Base-by-base conservation (phyloP, 1,139 yeast genomes). In the Taphrina flavorubra region DNA sequence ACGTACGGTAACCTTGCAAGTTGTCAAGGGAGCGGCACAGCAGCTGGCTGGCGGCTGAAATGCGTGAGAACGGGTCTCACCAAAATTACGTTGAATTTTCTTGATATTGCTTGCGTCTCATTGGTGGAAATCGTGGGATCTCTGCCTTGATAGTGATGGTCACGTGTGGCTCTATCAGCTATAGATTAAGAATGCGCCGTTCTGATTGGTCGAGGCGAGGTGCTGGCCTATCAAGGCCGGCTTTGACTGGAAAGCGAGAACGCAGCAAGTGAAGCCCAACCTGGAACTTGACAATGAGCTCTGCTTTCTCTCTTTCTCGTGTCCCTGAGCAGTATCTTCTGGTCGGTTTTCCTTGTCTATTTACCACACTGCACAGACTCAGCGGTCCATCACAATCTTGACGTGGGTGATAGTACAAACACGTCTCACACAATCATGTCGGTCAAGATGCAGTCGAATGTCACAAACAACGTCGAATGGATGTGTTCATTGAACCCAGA, bases 401-500 rank as follows among this genome's bases (percentile, higher is more conserved):
- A 25, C 31, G 31, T 4, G 31, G 31, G 31, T 25, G 31, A 25
- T 25, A 25, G 31, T 2, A 25, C 31, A 25, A 25, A 25, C 31
- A 25, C 31, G 2, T 13, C 53, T 42, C 8, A 51, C 8, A 6
- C 42, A 58, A 42, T 44, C 65, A 58, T 58, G 62, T 42, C 62
- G 31, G 51, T 58, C 62, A 58, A 44, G 42, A 42, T 58, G 53
- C 62, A 42, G 25, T 58, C 62, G 14, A 58, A 31, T 47, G 67
- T 63, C 44, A 63, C 67, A 40, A 63, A 63, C 61, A 63, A 63
- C 36, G 67, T 86, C 74, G 85, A 84, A 75, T 94, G 99, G 98
- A 86, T 94, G 81, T 85, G 92, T 76, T 81, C 86, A 76, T 86
- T 94, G 79, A 88, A 94, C 82, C 86, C 88, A 76, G 81, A 85